These are phyloP conservation scores for Chaetoscypha palmicola DNA, from an alignment of 2,329 filamentous ascomycete genomes.

Conservation along the genomic window DNA sequence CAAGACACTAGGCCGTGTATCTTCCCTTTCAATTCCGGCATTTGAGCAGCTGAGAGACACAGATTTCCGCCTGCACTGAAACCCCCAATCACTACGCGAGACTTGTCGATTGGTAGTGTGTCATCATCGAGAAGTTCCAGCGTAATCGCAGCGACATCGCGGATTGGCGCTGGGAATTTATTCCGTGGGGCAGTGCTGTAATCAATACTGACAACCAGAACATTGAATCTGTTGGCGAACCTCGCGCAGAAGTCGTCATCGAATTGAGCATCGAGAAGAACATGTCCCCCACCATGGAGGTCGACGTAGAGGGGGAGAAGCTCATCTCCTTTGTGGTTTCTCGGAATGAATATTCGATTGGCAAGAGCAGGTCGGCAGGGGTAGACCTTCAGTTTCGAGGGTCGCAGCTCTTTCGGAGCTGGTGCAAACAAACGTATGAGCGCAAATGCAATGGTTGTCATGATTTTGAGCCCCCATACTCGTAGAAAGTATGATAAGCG, in stretches of 20 bases:
- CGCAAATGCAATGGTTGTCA: conserved; percentile 6
- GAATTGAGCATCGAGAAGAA: conserved; percentile 35
- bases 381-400: conserved; percentile 2
- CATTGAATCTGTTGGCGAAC: conserved; percentile 34
- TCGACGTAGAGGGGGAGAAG: conserved; percentile 37
- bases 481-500: conserved; percentile 11
- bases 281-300: conserved; percentile 46
- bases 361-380: conserved; percentile 16
- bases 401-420: not conserved
- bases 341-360: conserved; percentile 35
- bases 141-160: conserved; percentile 40
- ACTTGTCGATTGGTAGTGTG: conserved; percentile 38
- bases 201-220: conserved; percentile 41
- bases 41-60: conserved; percentile 36
- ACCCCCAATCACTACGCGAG: conserved; percentile 38
- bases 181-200: conserved; percentile 41
- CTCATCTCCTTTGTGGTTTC: conserved; percentile 6
- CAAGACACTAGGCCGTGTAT: conserved; percentile 36
- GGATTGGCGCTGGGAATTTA: conserved; percentile 38
- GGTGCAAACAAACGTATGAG: not conserved
- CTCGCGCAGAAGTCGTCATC: conserved; percentile 40
- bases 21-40: conserved; percentile 30
- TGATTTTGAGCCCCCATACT: conserved; percentile 12
- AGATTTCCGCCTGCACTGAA: conserved; percentile 47
- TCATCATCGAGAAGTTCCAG: conserved; percentile 37